Evolutionary conservation across 2,329 filamentous ascomycete genomes (phyloP), one percentile per base, ranked within the genome.

Genomic region (Hortaea sp.): DNA sequence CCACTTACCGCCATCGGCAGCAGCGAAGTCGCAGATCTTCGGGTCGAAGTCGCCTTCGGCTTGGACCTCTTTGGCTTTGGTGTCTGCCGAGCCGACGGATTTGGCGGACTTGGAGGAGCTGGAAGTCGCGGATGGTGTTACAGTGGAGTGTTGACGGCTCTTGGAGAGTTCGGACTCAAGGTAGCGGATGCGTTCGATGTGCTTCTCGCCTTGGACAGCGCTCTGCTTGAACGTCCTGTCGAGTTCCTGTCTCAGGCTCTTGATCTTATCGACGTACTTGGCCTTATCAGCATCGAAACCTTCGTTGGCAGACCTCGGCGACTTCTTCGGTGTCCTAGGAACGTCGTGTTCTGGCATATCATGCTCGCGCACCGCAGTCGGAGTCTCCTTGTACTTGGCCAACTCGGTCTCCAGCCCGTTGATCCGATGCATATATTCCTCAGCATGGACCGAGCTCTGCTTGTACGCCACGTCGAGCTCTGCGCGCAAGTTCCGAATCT

Each of bases 31-130:
- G 42, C 58, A 52, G 9, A 67, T 60, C 39, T 64, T 63, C 29
- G 55, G 50, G 42, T 57, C 56, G 50, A 67, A 60, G 49, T 67
- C 65, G 9, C 65, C 65, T 53, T 68, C 66, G 6, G 61, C 64
- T 38, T 60, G 61, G 29, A 49, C 49, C 11, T 56, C 51, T 40
- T 55, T 48, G 12, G 47, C 41, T 34, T 50, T 48, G 27, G 45
- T 37, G n/a, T 47, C 32, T 7, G 10, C 29, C 7, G 10, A 7
- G 2, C 30, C 34, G 9, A 28, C 40, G 10, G 11, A n/a, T 5
- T 10, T 20, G 13, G 37, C 2, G n/a, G 32, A 9, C 7, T 10
- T 39, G 7, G 3, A 12, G n/a, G 31, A 35, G 7, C 11, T 7
- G n/a, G 7, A 12, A n/a, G 37, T 13, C n/a, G 32, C 31, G 35